Evolutionary conservation across 257 asterid genomes (phyloP).

Genomic region (Solanum sparsipilum): DNA sequence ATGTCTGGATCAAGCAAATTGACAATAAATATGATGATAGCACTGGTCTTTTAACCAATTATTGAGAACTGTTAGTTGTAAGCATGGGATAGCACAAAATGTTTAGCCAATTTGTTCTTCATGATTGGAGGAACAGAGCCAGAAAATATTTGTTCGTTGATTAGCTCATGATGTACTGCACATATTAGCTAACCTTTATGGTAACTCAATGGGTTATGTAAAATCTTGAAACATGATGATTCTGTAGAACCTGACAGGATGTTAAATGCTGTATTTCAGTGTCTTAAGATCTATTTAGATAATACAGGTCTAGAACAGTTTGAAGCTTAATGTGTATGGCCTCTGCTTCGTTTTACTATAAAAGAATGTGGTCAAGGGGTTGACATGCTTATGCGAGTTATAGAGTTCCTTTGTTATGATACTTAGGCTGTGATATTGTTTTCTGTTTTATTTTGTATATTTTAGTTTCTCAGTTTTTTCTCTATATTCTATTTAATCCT

Average conservation of each 20-base stretch:
- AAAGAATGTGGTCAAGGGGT: neutral
- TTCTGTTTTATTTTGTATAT: neutral
- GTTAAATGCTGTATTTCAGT: neutral
- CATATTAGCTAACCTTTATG: neutral
- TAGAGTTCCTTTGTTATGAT: neutral
- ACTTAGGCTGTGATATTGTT: neutral
- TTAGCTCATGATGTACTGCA: neutral
- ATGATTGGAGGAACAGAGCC: neutral
- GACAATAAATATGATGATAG: neutral
- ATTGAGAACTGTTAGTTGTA: neutral
- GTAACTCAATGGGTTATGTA: neutral
- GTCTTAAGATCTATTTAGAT: neutral
- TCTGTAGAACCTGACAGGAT: neutral
- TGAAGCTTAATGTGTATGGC: neutral
- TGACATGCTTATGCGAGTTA: neutral
- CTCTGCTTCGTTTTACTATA: neutral
- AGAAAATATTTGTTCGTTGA: neutral
- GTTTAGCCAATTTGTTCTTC: neutral
- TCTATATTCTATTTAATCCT: neutral
- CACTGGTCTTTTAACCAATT: neutral
- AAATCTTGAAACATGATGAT: neutral
- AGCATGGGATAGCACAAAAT: neutral
- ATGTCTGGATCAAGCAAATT: neutral
- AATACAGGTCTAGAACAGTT: neutral
- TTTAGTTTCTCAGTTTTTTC: neutral